Evolutionary conservation across 1,139 yeast genomes (phyloP).

Genomic region (Pneumocystis oryctolagi): DNA sequence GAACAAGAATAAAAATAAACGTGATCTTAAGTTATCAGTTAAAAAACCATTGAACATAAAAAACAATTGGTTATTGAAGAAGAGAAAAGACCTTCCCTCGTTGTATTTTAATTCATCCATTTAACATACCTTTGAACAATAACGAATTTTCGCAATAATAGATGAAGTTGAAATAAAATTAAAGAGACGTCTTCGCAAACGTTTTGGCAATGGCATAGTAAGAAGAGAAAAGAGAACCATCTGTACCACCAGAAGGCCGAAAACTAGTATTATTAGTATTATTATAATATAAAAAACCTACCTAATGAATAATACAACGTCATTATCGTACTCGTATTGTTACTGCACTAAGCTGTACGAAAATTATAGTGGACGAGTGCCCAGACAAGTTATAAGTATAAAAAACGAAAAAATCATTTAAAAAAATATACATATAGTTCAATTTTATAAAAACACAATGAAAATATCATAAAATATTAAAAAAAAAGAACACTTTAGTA

Average conservation of each 20-base stretch:
- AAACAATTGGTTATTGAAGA: no score
- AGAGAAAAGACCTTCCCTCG: no score
- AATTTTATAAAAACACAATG: no score
- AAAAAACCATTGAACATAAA: no score
- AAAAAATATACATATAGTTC: no score
- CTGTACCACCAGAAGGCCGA: constrained; percentile 59
- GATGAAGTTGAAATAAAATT: constrained; percentile 53
- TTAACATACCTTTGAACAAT: constrained; percentile 57
- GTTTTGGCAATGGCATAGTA: constrained; percentile 75
- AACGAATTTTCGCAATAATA: constrained; percentile 53
- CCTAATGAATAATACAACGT: background rate
- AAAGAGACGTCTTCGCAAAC: constrained; percentile 53
- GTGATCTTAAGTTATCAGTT: constrained; percentile 24
- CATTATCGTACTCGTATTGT: background rate
- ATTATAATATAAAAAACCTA: background rate
- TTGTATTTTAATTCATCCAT: no score
- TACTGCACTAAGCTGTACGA: background rate
- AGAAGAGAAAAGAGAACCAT: constrained; percentile 67
- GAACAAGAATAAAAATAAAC: constrained; percentile 64
- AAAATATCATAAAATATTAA: no score
- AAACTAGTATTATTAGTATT: constrained; percentile 31
- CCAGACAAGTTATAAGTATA: background rate
- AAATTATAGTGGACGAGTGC: background rate
- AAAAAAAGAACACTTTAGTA: no score
- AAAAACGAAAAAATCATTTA: background rate